phyloP scores from a whole-genome alignment of 2,329 filamentous ascomycete species.

The Cladosporium sp. region DNA sequence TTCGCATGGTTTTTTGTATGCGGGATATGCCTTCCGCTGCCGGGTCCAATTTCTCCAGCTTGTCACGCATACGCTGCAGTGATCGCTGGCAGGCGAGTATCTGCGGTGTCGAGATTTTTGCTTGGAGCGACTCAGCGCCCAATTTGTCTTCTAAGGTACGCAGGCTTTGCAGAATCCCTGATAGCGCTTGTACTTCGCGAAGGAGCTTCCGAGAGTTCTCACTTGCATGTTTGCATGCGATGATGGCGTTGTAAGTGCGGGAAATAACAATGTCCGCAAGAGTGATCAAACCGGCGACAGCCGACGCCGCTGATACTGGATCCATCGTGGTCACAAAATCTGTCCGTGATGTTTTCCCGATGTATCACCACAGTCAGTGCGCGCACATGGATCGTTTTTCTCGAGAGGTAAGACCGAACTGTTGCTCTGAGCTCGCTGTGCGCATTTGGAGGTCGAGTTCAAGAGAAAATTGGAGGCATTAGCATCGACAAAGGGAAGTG shows the following conservation, averaged over 20 bases:
- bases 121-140: not conserved
- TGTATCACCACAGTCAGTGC: too few relatives aligned
- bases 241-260: slow-evolving; percentile 1
- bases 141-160: not conserved
- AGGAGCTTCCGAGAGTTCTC: not conserved
- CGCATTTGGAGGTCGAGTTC: too few relatives aligned
- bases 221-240: slow-evolving; percentile 3
- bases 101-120: not conserved
- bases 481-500: too few relatives aligned
- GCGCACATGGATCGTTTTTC: too few relatives aligned
- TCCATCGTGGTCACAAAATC: too few relatives aligned
- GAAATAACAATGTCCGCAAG: not conserved
- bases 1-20: too few relatives aligned
- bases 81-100: not conserved
- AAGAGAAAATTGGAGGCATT: too few relatives aligned
- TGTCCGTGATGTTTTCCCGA: too few relatives aligned
- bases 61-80: not conserved
- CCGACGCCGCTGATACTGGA: not conserved
- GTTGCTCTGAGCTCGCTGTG: too few relatives aligned
- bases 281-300: not conserved
- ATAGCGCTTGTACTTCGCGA: not conserved
- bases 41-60: too few relatives aligned
- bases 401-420: too few relatives aligned
- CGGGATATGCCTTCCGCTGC: too few relatives aligned
- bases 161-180: not conserved